Evolutionary conservation across 192 early-diverging fungal genomes (phyloP).

Genomic region (Coemansia guatemalensis): DNA sequence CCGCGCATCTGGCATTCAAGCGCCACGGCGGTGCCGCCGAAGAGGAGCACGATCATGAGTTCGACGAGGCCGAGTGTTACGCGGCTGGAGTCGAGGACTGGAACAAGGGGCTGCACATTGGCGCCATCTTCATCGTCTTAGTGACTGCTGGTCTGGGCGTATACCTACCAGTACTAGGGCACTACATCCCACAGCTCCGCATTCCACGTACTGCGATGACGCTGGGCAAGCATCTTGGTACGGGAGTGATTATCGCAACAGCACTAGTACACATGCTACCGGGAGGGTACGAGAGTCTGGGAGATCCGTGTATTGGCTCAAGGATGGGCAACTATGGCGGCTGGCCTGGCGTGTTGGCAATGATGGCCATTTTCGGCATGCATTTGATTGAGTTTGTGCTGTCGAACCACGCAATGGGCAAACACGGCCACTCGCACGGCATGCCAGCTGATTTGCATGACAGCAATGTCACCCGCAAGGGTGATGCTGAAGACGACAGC

Average conservation of each 20-base stretch:
- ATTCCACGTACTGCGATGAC: constrained; percentile 49
- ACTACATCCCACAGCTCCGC: constrained; percentile 29
- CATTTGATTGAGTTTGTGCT: constrained; percentile 65
- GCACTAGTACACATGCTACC: constrained; percentile 80
- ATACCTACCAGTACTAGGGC: constrained; percentile 56
- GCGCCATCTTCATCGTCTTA: constrained; percentile 60
- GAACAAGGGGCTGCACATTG: constrained; percentile 55
- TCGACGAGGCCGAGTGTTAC: constrained; percentile 28
- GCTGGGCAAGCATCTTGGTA: constrained; percentile 60
- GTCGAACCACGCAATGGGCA: constrained; percentile 46
- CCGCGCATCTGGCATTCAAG: neutral
- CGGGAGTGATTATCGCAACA: constrained; percentile 75
- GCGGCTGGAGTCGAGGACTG: constrained; percentile 38
- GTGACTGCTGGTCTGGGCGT: constrained; percentile 54
- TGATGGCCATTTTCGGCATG: constrained; percentile 64
- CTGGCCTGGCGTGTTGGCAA: constrained; percentile 60
- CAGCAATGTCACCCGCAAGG: neutral
- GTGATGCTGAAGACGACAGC: constrained; percentile 6
- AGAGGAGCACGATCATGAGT: constrained; percentile 17
- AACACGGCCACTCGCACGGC: constrained; percentile 30
- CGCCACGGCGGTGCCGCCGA: constrained; percentile 24
- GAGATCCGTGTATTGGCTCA: constrained; percentile 55
- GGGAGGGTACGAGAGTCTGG: constrained; percentile 53
- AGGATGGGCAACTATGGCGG: constrained; percentile 54
- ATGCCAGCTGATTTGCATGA: constrained; percentile 9